Percentiles rank a stretch among this genome's conserved stretches.
These are phyloP conservation scores for Trypanosoma cruzi DNA, from an alignment of 208 protist genomes.

Conservation along the genomic window DNA sequence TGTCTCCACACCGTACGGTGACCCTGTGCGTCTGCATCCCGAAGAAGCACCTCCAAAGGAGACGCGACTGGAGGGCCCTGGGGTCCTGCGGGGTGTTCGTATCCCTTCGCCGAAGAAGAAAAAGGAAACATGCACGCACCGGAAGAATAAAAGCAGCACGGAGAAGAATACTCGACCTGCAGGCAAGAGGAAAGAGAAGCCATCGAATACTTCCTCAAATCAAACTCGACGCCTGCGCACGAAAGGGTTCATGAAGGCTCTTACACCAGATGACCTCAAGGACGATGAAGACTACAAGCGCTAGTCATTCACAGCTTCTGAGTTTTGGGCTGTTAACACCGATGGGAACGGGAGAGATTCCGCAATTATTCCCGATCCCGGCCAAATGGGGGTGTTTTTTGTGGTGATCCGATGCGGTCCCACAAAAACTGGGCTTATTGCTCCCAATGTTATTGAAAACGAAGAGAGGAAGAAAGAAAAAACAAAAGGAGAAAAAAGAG, in stretches of 20 bases:
- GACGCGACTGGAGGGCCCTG: conserved; percentile 17
- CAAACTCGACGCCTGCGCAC: neutral
- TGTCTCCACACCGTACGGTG: neutral
- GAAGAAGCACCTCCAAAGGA: neutral
- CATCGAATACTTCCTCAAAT: neutral
- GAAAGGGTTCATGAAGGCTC: neutral
- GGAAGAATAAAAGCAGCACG: neutral
- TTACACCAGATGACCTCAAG: neutral
- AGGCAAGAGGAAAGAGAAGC: neutral
- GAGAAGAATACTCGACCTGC: neutral
- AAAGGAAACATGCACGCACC: neutral
- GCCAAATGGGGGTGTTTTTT: neutral
- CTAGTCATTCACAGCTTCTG: neutral
- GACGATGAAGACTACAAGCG: conserved; percentile 22
- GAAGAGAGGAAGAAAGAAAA: neutral
- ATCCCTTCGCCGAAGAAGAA: conserved; percentile 18
- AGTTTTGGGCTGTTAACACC: neutral
- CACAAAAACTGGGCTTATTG: neutral
- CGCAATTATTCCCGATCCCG: neutral
- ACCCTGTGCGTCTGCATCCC: neutral
- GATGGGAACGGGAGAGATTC: neutral
- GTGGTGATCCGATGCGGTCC: neutral
- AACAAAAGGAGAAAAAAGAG: conserved; percentile 1
- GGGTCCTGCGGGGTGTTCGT: conserved; percentile 25
- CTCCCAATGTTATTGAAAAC: neutral